Evolutionary conservation across 345 rosid species (phyloP), one percentile per base, ranked within the genome.

Genomic region (Aethionema arabicum): DNA sequence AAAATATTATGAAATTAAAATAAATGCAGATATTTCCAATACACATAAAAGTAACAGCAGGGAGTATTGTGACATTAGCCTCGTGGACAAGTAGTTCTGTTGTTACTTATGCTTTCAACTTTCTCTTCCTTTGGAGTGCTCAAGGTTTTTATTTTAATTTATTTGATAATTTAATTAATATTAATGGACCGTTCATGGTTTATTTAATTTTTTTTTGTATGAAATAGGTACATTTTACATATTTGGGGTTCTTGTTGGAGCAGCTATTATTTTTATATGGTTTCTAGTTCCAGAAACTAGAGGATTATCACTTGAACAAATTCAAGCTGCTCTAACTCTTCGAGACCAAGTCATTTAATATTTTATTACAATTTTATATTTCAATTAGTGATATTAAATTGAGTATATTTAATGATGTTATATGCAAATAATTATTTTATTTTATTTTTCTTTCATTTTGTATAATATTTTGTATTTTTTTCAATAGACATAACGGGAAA

Each of bases 261-360:
- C 8, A 32, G 61, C 71, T 2, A 72, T 85, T 45, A 38, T 82
- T 45, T 90, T 90, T 5, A 84, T 83, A 5, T 84, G 74, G 16
- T 77, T 83, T 65, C 67, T 85, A 12, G 85, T 85, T 15, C 92
- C 95, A 0, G 90, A 87, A 61, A 87, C 95, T 7, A 85, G 77
- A 70, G 92, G 95, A 33, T 63, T 84, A 42, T 83, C 90, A 4
- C 74, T 87, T 15, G 95, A 87, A 72, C 81, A 88, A 63, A 82
- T 87, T 65, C 95, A 85, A 78, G 83, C 78, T 5, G 66, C 78
- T 1, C 40, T 81, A 27, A 61, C 48, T 16, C 16, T 33, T 9
- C 56, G 27, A 65, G 15, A 5, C 55, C 30, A 16, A 41, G 0
- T 21, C 27, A 21, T 21, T 21, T 21, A 21, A 21, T 21, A 21